Evolutionary conservation across 495 filamentous ascomycete genomes (phyloP).

Genomic region (Acidiella bohemica): DNA sequence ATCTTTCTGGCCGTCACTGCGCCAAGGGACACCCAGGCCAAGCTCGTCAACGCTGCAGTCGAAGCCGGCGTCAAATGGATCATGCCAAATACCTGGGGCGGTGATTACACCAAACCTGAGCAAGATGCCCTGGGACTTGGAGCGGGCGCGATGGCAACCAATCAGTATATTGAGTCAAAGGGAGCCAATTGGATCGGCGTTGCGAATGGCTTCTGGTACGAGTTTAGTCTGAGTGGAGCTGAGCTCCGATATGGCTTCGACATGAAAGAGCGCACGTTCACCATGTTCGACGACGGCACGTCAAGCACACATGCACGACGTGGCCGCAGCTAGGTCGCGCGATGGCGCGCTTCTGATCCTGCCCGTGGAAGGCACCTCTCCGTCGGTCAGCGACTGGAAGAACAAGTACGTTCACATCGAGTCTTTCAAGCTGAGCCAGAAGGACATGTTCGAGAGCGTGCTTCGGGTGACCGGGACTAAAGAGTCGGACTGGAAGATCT

Average conservation of each 20-base stretch:
- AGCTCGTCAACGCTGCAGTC: conserved; percentile 46
- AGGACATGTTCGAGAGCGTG: conserved; percentile 35
- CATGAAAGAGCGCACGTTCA: conserved; percentile 27
- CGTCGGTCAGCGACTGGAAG: conserved; percentile 28
- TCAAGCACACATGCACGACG: conserved; percentile 29
- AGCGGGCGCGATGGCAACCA: background rate
- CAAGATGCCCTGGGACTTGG: background rate
- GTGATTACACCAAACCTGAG: background rate
- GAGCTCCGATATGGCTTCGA: conserved; percentile 35
- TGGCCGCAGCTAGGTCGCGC: conserved; percentile 35
- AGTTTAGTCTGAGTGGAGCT: conserved; percentile 32
- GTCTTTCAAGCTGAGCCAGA: conserved; percentile 34
- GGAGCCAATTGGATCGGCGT: conserved; percentile 1
- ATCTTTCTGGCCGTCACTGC: conserved; percentile 36
- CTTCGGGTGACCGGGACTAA: conserved; percentile 40
- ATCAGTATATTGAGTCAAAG: conserved; percentile 28
- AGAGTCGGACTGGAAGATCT: conserved; percentile 44
- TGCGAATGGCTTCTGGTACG: conserved; percentile 41
- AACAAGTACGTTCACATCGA: conserved; percentile 25
- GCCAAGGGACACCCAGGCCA: conserved; percentile 22
- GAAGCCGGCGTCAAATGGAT: conserved; percentile 48
- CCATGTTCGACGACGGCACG: conserved; percentile 38
- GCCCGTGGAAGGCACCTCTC: conserved; percentile 4
- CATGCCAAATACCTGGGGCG: conserved; percentile 40
- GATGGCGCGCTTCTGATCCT: conserved; percentile 22